Evolutionary conservation across 2,329 filamentous ascomycete genomes (phyloP).

Genomic region (Escovopsis weberi): DNA sequence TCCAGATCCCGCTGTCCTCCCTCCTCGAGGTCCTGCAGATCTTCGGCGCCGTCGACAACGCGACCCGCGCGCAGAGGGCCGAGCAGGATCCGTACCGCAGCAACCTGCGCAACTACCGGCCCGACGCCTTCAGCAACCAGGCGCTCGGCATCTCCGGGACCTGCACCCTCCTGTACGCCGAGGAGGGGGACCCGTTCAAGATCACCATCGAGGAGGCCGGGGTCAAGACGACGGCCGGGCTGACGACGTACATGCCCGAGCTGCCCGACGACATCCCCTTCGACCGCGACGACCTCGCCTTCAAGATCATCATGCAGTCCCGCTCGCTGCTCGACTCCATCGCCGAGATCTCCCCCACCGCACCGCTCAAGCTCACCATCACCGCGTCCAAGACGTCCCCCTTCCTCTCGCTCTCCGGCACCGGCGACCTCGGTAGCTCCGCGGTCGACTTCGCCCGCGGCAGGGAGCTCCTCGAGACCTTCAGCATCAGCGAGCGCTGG

Average conservation of each 20-base stretch:
- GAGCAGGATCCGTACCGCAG: slow-evolving; percentile 47
- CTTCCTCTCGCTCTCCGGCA: slow-evolving; percentile 58
- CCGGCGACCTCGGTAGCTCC: slow-evolving; percentile 42
- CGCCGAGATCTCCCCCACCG: slow-evolving; percentile 53
- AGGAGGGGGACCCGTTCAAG: slow-evolving; percentile 63
- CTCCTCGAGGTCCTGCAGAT: slow-evolving; percentile 92
- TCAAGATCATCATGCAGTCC: slow-evolving; percentile 91
- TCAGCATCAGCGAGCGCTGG: slow-evolving; percentile 46
- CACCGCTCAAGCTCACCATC: slow-evolving; percentile 59
- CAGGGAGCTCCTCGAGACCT: slow-evolving; percentile 58
- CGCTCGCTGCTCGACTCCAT: slow-evolving; percentile 58
- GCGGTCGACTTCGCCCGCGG: slow-evolving; percentile 53
- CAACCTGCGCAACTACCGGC: slow-evolving; percentile 45
- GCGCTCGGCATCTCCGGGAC: slow-evolving; percentile 72
- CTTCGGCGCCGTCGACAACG: slow-evolving; percentile 68
- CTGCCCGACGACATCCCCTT: slow-evolving; percentile 73
- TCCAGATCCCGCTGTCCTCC: slow-evolving; percentile 75
- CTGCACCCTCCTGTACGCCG: slow-evolving; percentile 66
- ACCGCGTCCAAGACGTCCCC: slow-evolving; percentile 49
- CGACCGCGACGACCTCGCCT: slow-evolving; percentile 59
- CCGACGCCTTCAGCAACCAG: slow-evolving; percentile 71
- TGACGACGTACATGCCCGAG: slow-evolving; percentile 76
- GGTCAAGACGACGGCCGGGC: slow-evolving; percentile 76
- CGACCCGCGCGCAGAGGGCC: slow-evolving; percentile 40
- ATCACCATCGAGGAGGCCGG: slow-evolving; percentile 77